Evolutionary conservation across 352 stramenopile species (phyloP), one percentile per base, ranked within the genome.

Genomic region (Globisporangium spinosum): DNA sequence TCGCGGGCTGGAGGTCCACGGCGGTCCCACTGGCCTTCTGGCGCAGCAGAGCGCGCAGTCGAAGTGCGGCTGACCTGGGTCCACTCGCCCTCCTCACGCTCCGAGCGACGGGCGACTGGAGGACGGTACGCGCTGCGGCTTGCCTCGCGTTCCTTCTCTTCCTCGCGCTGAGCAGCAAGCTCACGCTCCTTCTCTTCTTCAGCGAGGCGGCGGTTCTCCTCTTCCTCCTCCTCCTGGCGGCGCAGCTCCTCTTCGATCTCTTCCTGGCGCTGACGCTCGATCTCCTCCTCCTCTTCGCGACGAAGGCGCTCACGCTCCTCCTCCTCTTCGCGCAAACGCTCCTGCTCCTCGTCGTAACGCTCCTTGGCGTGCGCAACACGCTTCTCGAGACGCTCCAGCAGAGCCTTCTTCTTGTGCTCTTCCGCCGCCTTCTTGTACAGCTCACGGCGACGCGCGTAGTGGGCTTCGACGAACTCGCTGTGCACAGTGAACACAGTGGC

Each of bases 391-490:
- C 75, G 76, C 62, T 93, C 82, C 54, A 94, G 65, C 74, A 82
- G 78, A 10, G 76, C 70, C 67, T 95, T 92, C 67, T 98, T 90
- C 72, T 97, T 97, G 57, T 91, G 92, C 62, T 87, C 83, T 54
- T 90, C 84, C 3, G 85, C 76, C 29, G 78, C 78, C 74, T 93
- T 86, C 69, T 98, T 93, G 73, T 97, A 97, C 74, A 94, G 75
- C 58, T 89, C 78, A n/a, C 87, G 91, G 23, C 87, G 75, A 57
- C 88, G 84, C 58, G 77, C 78, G 62, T 92, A 87, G 66, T 97
- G 79, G 20, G 80, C 80, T 64, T 96, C 76, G 62, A 97, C 86
- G 57, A 97, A 89, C 47, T 78, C 75, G 23, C 79, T 76, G 56
- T 85, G 91, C 12, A 93, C 78, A 62, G 89, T 85, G 22, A 97